Evolutionary conservation across 345 rosid species (phyloP), one percentile per base, ranked within the genome.

Genomic region (Hirschfeldia incana): DNA sequence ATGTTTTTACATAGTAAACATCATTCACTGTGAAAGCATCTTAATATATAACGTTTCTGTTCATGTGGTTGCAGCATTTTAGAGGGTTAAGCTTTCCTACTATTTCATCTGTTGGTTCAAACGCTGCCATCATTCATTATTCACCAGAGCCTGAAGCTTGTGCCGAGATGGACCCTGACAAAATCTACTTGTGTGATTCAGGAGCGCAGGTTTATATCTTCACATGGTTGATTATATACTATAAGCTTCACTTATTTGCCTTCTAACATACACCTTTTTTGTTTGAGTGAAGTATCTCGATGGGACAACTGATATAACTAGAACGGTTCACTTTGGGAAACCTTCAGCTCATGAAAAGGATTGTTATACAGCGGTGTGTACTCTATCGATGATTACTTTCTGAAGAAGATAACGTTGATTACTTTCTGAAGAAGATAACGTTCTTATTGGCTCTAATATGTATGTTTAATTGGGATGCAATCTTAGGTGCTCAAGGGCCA

Each of bases 51-150:
- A 61, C 17, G 15, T 27, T 12, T 12, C 26, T 55, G 69, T 67
- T 82, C 12, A 67, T 49, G 16, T 74, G 74, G 69, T 81, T 85
- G 80, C 93, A 95, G 99, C 87, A 87, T 85, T 95, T 95, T 78
- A 88, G 93, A 84, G 98, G 98, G 74, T 83, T 93, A 83, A 95
- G 99, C 85, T 95, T 95, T 81, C 97, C 98, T 29, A 95, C 97
- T 57, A 93, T 95, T 76, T 95, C 99, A 51, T 91, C 98, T 0
- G 94, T 93, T 63, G 99, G 99, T 82, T 86, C 94, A 78, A 93
- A 95, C 85, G 98, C 97, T 3, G 97, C 99, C 26, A 85, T 91
- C 81, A 93, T 90, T 78, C 99, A 95, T 82, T 95, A 95, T 81
- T 75, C 84, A 67, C 99, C 97, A 1, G 78, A 89, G 57, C 86